phyloP scores from a whole-genome alignment of 768 basidiomycete genomes.

The Lepiota brunneoincarnata region DNA sequence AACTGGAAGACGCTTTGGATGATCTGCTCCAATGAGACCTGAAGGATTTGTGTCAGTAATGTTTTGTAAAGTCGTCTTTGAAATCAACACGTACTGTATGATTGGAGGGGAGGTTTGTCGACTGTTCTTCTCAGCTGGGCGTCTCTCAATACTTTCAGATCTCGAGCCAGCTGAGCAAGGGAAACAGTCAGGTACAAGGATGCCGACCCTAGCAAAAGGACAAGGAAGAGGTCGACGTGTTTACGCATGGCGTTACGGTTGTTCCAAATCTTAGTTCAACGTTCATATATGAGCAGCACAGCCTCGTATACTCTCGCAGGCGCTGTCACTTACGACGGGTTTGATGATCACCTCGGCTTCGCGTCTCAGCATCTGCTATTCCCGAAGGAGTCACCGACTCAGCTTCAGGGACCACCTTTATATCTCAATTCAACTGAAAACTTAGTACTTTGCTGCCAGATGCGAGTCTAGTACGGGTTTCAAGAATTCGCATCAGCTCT shows the following conservation, averaged over 20 bases:
- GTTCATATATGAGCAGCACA: background rate
- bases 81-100: background rate
- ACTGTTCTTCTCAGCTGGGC: background rate
- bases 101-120: background rate
- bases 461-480: too few relatives aligned
- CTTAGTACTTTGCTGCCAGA: too few relatives aligned
- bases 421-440: too few relatives aligned
- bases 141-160: background rate
- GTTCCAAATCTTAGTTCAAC: background rate
- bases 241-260: background rate
- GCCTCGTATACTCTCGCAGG: background rate
- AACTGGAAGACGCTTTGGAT: slow-evolving; percentile 25
- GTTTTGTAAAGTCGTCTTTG: background rate
- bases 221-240: background rate
- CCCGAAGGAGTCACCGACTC: too few relatives aligned
- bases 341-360: background rate
- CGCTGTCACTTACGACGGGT: background rate
- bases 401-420: too few relatives aligned
- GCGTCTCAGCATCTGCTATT: background rate
- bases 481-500: too few relatives aligned
- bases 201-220: background rate
- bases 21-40: slow-evolving; percentile 26
- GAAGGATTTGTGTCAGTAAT: background rate
- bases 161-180: slow-evolving; percentile 2
- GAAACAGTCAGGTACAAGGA: slow-evolving; percentile 8